These are phyloP conservation scores for Alternaria atra DNA, from an alignment of 2,329 filamentous ascomycete genomes.

Conservation along the genomic window DNA sequence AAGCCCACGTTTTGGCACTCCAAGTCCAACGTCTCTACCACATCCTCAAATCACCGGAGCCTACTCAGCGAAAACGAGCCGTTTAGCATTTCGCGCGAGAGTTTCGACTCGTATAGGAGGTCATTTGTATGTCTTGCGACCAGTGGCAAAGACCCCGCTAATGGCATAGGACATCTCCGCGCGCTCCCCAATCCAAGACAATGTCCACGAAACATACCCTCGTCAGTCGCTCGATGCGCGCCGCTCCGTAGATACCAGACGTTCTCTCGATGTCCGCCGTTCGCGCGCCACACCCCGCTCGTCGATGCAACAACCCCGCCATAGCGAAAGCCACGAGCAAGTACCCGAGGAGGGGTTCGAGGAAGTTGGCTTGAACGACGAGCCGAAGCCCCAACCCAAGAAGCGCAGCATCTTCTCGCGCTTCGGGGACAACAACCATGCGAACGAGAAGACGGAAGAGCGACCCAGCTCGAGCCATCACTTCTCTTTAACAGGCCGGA, in stretches of 20 bases:
- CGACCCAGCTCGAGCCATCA: conserved; percentile 57
- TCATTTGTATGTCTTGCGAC: conserved; percentile 77
- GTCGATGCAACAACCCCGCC: conserved; percentile 65
- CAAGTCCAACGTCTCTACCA: conserved; percentile 58
- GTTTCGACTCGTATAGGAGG: conserved; percentile 93
- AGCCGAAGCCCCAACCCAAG: conserved; percentile 70
- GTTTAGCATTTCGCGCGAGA: conserved; percentile 94
- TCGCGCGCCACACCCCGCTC: conserved; percentile 68
- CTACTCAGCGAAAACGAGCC: conserved; percentile 85
- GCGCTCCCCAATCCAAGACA: conserved; percentile 76
- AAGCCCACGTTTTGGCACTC: conserved; percentile 80
- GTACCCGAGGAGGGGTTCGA: conserved; percentile 87
- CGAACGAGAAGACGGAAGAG: conserved; percentile 46
- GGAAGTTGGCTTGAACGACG: conserved; percentile 86
- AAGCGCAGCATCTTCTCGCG: conserved; percentile 83
- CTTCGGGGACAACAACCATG: conserved; percentile 69
- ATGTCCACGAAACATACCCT: conserved; percentile 61
- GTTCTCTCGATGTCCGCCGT: conserved; percentile 58
- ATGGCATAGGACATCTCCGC: conserved; percentile 85
- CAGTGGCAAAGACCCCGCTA: conserved; percentile 22
- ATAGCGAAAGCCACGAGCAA: conserved; percentile 65
- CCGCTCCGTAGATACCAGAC: conserved; percentile 81
- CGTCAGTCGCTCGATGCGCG: conserved; percentile 64
- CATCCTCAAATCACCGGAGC: conserved; percentile 67
- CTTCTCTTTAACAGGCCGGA: conserved; percentile 76